Percentiles rank a stretch among this genome's conserved stretches.
These are phyloP conservation scores for Comarum palustre DNA, from an alignment of 306 rosid genomes.

Conservation along the genomic window DNA sequence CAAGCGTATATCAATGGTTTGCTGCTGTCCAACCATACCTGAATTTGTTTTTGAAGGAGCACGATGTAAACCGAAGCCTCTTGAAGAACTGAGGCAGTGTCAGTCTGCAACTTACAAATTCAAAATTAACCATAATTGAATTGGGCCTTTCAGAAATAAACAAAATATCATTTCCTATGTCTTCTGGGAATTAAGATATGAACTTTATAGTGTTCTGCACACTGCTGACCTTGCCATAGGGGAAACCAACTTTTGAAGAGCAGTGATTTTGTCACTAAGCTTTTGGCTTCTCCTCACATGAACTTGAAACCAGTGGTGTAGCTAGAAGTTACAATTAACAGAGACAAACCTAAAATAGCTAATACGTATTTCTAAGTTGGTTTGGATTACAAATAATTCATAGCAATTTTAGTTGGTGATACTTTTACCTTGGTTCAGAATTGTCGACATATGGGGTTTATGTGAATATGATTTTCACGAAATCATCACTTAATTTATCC, in stretches of 20 bases:
- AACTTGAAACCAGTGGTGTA: slow-evolving; percentile 10
- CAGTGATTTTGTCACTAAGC: slow-evolving; percentile 63
- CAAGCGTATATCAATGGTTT: not conserved
- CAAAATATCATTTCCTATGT: not conserved
- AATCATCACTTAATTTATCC: no score
- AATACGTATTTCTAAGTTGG: no score
- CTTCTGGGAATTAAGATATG: not conserved
- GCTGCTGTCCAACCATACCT: slow-evolving; percentile 32
- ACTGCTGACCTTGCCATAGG: slow-evolving; percentile 74
- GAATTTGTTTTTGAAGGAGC: slow-evolving; percentile 60
- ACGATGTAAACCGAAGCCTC: slow-evolving; percentile 65
- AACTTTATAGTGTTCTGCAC: not conserved
- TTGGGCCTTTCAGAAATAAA: not conserved
- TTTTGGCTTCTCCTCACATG: slow-evolving; percentile 58
- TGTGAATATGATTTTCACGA: no score
- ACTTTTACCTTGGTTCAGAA: no score
- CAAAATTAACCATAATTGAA: not conserved
- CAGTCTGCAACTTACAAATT: slow-evolving; percentile 55
- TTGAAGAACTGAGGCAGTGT: slow-evolving; percentile 77
- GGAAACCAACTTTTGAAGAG: slow-evolving; percentile 73
- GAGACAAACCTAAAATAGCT: no score
- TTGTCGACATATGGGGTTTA: no score
- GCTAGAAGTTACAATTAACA: no score
- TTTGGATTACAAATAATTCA: no score
- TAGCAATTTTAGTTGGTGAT: no score